Evolutionary conservation across 1,284 basidiomycete genomes (phyloP).

Genomic region (Malassezia caprae): DNA sequence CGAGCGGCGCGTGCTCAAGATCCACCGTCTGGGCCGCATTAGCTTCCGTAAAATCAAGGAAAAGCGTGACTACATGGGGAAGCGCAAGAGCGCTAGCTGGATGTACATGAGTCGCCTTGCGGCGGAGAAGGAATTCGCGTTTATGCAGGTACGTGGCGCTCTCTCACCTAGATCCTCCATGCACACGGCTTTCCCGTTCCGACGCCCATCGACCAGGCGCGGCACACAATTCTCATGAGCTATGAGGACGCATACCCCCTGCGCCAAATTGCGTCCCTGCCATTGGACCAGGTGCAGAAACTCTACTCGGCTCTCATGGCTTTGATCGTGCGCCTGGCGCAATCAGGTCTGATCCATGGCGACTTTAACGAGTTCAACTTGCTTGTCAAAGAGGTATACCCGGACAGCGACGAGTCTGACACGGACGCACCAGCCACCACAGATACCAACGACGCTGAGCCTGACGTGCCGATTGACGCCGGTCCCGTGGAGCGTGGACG

Average conservation of each 20-base stretch:
- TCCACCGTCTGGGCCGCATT: slow-evolving; percentile 85
- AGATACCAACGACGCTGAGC: slow-evolving; percentile 18
- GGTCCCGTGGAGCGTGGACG: slow-evolving; percentile 32
- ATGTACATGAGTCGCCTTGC: slow-evolving; percentile 98
- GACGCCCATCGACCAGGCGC: slow-evolving; percentile 79
- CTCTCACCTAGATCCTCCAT: slow-evolving; percentile 66
- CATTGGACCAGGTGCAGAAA: slow-evolving; percentile 62
- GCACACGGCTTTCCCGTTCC: slow-evolving; percentile 90
- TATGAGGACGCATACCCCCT: slow-evolving; percentile 90
- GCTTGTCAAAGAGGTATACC: slow-evolving; percentile 59
- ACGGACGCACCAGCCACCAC: background rate
- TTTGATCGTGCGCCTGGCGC: slow-evolving; percentile 85
- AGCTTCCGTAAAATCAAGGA: slow-evolving; percentile 94
- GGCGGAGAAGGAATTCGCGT: slow-evolving; percentile 93
- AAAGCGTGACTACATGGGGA: slow-evolving; percentile 92
- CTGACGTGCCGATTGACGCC: slow-evolving; percentile 9
- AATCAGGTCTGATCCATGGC: slow-evolving; percentile 87
- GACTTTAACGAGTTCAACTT: slow-evolving; percentile 99
- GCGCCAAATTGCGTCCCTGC: slow-evolving; percentile 77
- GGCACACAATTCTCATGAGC: slow-evolving; percentile 93
- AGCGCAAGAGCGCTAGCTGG: slow-evolving; percentile 91
- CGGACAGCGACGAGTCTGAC: slow-evolving; percentile 6
- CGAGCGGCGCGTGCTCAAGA: slow-evolving; percentile 76
- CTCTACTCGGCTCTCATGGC: slow-evolving; percentile 91
- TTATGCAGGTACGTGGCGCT: slow-evolving; percentile 70